Conservation (phyloP, 2,329 filamentous ascomycete species). For the Didymella arachidicola region DNA sequence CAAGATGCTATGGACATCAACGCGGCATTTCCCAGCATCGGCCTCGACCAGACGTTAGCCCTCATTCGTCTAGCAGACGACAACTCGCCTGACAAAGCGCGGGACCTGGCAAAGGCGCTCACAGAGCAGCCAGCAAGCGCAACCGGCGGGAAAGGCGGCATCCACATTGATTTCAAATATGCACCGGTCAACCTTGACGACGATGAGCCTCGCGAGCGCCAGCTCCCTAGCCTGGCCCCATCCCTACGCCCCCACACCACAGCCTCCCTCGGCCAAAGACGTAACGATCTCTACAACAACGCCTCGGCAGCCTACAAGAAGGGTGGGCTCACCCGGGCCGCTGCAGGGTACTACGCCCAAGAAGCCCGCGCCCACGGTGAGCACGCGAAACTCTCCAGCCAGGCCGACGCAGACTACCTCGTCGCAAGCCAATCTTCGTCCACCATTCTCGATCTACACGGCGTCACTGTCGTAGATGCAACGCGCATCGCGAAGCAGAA, state of each 20-base stretch:
- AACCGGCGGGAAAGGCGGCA: conserved; percentile 47
- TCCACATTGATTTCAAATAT: conserved; percentile 59
- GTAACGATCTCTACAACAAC: conserved; percentile 62
- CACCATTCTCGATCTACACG: conserved; percentile 78
- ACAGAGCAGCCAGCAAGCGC: conserved; percentile 47
- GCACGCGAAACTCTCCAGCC: conserved; percentile 65
- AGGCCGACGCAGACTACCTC: conserved; percentile 72
- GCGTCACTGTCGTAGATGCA: conserved; percentile 80
- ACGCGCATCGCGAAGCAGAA: conserved; percentile 76
- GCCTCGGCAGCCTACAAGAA: conserved; percentile 71
- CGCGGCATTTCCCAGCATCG: conserved; percentile 62
- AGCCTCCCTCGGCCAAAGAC: conserved; percentile 55
- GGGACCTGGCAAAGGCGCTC: conserved; percentile 66
- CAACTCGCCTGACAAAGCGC: conserved; percentile 64
- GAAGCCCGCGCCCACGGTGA: conserved; percentile 70
- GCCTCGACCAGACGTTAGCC: conserved; percentile 58
- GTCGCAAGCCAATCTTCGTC: conserved; percentile 76
- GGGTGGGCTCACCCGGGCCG: conserved; percentile 55
- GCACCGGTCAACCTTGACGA: conserved; percentile 52
- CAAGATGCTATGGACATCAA: conserved; percentile 62
- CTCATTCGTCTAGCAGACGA: conserved; percentile 64
- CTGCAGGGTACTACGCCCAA: conserved; percentile 77
- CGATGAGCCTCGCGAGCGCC: conserved; percentile 36
- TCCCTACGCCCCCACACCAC: conserved; percentile 52
- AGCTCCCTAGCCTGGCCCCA: conserved; percentile 35